Base-by-base conservation (phyloP, 768 basidiomycete species). In the Suillus variegatus region DNA sequence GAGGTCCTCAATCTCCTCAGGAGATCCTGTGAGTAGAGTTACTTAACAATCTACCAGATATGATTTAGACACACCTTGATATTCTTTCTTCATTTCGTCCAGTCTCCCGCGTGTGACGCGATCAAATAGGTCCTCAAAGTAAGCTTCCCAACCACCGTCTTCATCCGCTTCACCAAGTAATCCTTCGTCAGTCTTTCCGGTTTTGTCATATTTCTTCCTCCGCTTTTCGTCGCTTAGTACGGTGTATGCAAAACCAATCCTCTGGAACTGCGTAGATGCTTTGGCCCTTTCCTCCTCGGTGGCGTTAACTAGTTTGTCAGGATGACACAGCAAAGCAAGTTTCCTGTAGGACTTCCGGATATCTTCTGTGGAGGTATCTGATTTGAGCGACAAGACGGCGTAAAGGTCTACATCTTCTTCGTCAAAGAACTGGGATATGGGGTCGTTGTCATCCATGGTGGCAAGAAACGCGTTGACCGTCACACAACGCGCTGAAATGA, bases 211-310 rank as follows among this genome's bases (percentile, higher is more conserved):
- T 66, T 87, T 82, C 72, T 86, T 81, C 73, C 89, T 85, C 68
- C 89, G 78, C 72, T 86, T 88, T 65, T 87, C 87, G 69, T 99
- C 95, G 62, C 89, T 84, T 36, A 99, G 82, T 0, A 99, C 88
- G 1, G 93, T 84, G 77, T 97, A 99, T 12, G 97, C 94, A 72
- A 96, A 98, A 0, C 97, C 94, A 69, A 99, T 85, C 72, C 95
- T 94, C 70, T 95, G 94, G 74, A 98, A 97, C 76, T 90, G 90
- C 68, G 77, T 81, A n/a, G 86, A 87, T 71, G 91, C 88, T 68
- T 86, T 84, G 41, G 86, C 84, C 75, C 88, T 89, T 32, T 86
- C 85, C 38, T 79, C 81, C 25, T 88, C 88, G 57, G 77, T 79
- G 35, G 88, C 82, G 8, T 81, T 77, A 51, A 87, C 79, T 70